A percentile compares a stretch with the other conserved stretches of the same genome.
phyloP scores from a whole-genome alignment of 495 filamentous ascomycete species.

The Hypoxylon lienhwacheense region DNA sequence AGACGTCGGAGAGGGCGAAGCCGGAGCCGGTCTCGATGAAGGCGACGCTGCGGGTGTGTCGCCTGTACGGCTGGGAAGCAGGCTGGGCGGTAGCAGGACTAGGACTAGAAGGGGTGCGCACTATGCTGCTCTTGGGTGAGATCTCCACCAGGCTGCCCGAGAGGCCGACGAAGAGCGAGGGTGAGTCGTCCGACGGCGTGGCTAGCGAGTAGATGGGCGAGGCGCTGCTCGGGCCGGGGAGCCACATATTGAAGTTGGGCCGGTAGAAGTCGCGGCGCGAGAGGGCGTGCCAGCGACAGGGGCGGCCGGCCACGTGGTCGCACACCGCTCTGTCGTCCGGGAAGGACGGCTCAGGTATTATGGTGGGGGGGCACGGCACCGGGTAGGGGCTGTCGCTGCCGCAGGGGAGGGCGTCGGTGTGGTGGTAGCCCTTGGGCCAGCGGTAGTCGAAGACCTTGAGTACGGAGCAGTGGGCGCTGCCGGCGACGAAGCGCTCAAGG shows the following conservation, averaged over 20 bases:
- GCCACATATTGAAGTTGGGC: slow-evolving; percentile 48
- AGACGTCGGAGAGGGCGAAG: neutral
- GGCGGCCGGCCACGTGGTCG: slow-evolving; percentile 27
- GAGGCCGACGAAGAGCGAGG: slow-evolving; percentile 47
- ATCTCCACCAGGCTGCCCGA: slow-evolving; percentile 46
- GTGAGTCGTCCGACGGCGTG: slow-evolving; percentile 45
- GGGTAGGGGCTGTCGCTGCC: slow-evolving; percentile 39
- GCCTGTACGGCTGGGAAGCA: no score
- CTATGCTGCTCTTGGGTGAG: slow-evolving; percentile 24
- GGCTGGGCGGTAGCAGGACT: no score
- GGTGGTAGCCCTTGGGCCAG: slow-evolving; percentile 48
- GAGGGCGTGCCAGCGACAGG: slow-evolving; percentile 48
- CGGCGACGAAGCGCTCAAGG: slow-evolving; percentile 48
- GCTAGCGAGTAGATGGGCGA: slow-evolving; percentile 47
- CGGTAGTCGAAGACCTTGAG: slow-evolving; percentile 55
- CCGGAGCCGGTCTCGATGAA: slow-evolving; percentile 27
- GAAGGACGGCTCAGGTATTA: slow-evolving; percentile 21
- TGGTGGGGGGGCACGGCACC: slow-evolving; percentile 30
- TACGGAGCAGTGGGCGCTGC: slow-evolving; percentile 38
- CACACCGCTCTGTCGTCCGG: slow-evolving; percentile 27
- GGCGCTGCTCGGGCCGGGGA: slow-evolving; percentile 22
- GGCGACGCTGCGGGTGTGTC: neutral
- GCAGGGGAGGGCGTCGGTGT: slow-evolving; percentile 48
- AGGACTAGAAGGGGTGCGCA: no score
- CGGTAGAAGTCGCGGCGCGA: slow-evolving; percentile 46